Evolutionary conservation across 1,284 basidiomycete species (phyloP).

Genomic region (Ceratobasidium sp.): DNA sequence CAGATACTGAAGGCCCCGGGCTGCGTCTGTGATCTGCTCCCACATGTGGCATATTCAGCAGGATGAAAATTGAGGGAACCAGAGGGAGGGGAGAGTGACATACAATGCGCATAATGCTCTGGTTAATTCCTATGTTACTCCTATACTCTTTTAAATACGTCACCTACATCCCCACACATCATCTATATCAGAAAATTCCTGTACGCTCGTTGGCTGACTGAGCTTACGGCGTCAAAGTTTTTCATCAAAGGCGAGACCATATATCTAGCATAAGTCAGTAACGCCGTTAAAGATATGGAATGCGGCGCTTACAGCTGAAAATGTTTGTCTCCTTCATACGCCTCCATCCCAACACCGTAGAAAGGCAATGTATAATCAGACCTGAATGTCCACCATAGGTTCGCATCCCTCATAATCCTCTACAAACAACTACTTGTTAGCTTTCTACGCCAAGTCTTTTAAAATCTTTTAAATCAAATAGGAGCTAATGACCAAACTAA

Average conservation of each 20-base stretch:
- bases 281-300: too few relatives aligned
- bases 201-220: not conserved
- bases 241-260: constrained; percentile 19
- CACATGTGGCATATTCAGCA: not conserved
- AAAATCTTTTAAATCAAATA: too few relatives aligned
- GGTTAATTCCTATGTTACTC: not conserved
- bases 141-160: constrained; percentile 14
- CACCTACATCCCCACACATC: not conserved
- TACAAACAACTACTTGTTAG: not conserved
- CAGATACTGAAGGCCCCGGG: constrained; percentile 19
- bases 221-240: constrained; percentile 10
- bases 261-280: not conserved
- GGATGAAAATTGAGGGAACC: too few relatives aligned
- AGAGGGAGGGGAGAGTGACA: not conserved
- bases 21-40: constrained; percentile 10
- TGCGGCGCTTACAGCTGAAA: not conserved
- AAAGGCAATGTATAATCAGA: constrained; percentile 14
- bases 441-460: not conserved
- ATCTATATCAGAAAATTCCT: not conserved
- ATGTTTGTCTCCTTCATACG: not conserved
- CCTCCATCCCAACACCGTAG: constrained; percentile 18
- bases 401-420: not conserved
- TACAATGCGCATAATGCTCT: constrained; percentile 7
- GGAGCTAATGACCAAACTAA: not conserved
- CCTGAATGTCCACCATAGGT: not conserved